Base-by-base conservation (phyloP, 2,329 filamentous ascomycete genomes). In the Fusarium xyrophilum region DNA sequence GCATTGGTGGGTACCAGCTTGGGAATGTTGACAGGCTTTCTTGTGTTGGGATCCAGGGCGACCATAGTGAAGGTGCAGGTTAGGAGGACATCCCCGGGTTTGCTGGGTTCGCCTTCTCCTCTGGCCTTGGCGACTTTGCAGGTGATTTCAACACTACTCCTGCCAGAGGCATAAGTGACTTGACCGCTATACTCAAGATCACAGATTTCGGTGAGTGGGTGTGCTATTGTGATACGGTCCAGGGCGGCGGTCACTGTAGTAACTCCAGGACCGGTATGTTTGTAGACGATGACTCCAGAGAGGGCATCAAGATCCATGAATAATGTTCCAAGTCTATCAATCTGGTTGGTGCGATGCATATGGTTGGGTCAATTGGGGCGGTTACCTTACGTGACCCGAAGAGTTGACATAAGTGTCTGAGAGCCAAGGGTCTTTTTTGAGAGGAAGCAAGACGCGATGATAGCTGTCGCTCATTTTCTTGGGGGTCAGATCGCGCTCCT, bases 251-350 rank as follows among this genome's bases (percentile, higher is more conserved):
- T 85, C 21, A 85, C 83, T 2, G 79, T 82, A 0, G 82, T 84
- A 17, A 83, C 73, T 83, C 84, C 56, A 80, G 89, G 52, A 78
- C 91, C 73, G 81, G 85, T 78, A 82, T 89, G 81, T 66, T 90
- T 91, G 78, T 93, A 90, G 21, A 91, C 91, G 58, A 94, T 86
- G 47, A 93, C 87, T 13, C 92, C 91, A 2, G 91, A 91, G 11
- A 94, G 79, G 0, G 91, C 91, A 78, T 94, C 91, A 4, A 94
- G 84, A 67, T 94, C 91, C 90, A 93, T 93, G 65, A 94, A 87
- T 19, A 94, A 81, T 0, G 91, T 89, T 1, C 91, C 91, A 11
- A 93, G 82, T 55, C 74, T 76, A 28, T 21, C 5, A 15, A 14
- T 0, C 1, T 10, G n/a, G 12, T 39, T 21, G 21, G 36, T 39